These are phyloP conservation scores for Leccinum imitatum DNA, from an alignment of 768 basidiomycete genomes.

Conservation along the genomic window DNA sequence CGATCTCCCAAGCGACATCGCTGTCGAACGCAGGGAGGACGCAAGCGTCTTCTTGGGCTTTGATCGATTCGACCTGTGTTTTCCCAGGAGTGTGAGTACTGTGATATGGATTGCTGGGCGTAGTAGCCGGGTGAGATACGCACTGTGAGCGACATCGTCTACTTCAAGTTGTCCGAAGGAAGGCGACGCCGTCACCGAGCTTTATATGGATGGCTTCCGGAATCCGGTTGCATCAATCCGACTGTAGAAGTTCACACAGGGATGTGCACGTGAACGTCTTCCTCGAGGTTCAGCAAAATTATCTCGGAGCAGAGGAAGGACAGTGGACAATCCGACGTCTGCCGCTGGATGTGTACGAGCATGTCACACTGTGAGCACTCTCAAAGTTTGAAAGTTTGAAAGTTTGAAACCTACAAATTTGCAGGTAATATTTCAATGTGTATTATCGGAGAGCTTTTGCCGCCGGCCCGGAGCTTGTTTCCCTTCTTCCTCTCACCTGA, in stretches of 20 bases:
- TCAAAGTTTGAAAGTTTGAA: no score
- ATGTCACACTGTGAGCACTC: no score
- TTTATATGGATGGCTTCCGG: conserved; percentile 1
- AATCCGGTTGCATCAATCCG: background rate
- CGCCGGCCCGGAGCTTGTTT: no score
- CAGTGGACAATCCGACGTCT: background rate
- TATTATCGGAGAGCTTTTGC: no score
- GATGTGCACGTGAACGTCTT: background rate
- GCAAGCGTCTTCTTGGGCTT: conserved; percentile 27
- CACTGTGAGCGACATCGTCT: conserved; percentile 15
- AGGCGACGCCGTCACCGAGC: background rate
- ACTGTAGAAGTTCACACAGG: background rate
- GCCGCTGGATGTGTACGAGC: background rate
- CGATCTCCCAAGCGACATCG: conserved; percentile 35
- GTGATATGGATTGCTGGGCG: background rate
- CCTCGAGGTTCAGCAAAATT: background rate
- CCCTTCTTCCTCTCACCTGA: no score
- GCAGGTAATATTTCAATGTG: no score
- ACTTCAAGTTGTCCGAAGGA: background rate
- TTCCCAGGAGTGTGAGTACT: background rate
- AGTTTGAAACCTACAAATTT: no score
- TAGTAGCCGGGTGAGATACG: background rate
- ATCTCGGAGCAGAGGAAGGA: background rate
- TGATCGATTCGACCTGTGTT: conserved; percentile 20
- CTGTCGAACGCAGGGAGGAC: conserved; percentile 30